These are phyloP conservation scores for Termitomyces sp. DNA, from an alignment of 1,284 basidiomycete genomes.

Conservation along the genomic window DNA sequence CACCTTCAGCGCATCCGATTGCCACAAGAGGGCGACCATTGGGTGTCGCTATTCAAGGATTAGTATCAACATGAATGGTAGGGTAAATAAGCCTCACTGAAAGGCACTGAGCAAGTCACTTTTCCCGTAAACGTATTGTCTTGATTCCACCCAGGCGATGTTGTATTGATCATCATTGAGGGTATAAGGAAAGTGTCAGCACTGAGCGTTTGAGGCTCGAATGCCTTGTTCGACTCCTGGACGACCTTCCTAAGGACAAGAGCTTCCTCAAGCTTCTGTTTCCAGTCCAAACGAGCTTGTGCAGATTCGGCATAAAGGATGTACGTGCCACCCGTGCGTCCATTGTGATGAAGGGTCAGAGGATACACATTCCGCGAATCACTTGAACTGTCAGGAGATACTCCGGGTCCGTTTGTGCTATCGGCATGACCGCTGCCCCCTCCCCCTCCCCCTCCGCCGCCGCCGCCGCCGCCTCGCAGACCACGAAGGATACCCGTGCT, in stretches of 20 bases:
- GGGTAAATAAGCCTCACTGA: slow-evolving; percentile 52
- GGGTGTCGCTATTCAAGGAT: slow-evolving; percentile 53
- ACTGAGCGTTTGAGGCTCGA: slow-evolving; percentile 84
- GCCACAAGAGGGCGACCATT: slow-evolving; percentile 85
- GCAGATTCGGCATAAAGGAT: slow-evolving; percentile 84
- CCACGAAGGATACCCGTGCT: slow-evolving; percentile 59
- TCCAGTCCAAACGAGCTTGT: slow-evolving; percentile 79
- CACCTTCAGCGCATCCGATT: slow-evolving; percentile 91
- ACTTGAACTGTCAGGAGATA: slow-evolving; percentile 44
- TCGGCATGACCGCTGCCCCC: slow-evolving; percentile 21
- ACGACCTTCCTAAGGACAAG: slow-evolving; percentile 80
- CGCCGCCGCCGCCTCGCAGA: slow-evolving; percentile 42
- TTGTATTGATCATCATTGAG: slow-evolving; percentile 45
- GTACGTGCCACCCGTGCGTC: slow-evolving; percentile 76
- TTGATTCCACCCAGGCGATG: slow-evolving; percentile 50
- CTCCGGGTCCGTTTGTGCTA: slow-evolving; percentile 26
- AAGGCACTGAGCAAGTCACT: slow-evolving; percentile 91
- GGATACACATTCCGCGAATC: slow-evolving; percentile 78
- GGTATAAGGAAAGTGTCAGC: slow-evolving; percentile 81
- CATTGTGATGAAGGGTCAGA: slow-evolving; percentile 81
- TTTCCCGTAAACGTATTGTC: slow-evolving; percentile 79
- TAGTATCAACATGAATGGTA: not conserved
- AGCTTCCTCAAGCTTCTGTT: slow-evolving; percentile 84
- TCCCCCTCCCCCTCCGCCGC: slow-evolving; percentile 37
- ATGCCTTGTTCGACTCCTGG: slow-evolving; percentile 90